phyloP scores from a whole-genome alignment of 2,329 filamentous ascomycete genomes.

The Fusarium acutatum region DNA sequence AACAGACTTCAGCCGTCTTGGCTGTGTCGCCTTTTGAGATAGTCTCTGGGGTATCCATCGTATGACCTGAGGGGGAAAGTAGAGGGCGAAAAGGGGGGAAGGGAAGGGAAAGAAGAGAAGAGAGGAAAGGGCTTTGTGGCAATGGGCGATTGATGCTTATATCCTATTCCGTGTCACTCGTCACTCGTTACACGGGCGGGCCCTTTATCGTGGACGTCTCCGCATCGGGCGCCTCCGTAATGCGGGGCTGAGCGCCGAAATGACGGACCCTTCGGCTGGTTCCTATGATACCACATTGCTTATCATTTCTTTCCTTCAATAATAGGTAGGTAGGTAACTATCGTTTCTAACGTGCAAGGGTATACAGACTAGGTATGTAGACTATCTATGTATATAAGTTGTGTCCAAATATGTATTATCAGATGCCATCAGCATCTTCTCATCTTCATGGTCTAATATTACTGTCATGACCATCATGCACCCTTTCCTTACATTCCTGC shows the following conservation, averaged over 20 bases:
- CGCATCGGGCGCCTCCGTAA: slow-evolving; percentile 36
- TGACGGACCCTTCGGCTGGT: slow-evolving; percentile 11
- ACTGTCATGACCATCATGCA: slow-evolving; percentile 36
- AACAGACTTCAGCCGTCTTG: slow-evolving; percentile 41
- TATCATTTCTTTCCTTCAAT: background rate
- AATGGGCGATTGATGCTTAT: slow-evolving; percentile 9
- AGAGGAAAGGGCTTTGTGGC: background rate
- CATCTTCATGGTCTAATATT: slow-evolving; percentile 30
- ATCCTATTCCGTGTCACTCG: slow-evolving; percentile 23
- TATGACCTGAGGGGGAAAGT: background rate
- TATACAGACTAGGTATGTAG: background rate
- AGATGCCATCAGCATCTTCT: slow-evolving; percentile 35
- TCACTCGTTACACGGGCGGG: slow-evolving; percentile 21
- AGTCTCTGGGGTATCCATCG: slow-evolving; percentile 37
- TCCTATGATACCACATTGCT: slow-evolving; percentile 2
- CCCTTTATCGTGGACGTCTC: slow-evolving; percentile 34
- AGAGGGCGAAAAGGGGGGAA: background rate
- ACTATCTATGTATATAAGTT: background rate
- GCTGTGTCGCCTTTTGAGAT: slow-evolving; percentile 42
- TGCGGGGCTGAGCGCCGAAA: slow-evolving; percentile 38
- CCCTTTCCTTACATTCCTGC: slow-evolving; percentile 6
- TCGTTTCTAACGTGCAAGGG: background rate
- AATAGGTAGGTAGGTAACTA: background rate
- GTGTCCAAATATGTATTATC: slow-evolving; percentile 25
- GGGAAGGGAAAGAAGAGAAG: background rate